Evolutionary conservation across 768 basidiomycete species (phyloP).

Genomic region (Mycena capillaripes): DNA sequence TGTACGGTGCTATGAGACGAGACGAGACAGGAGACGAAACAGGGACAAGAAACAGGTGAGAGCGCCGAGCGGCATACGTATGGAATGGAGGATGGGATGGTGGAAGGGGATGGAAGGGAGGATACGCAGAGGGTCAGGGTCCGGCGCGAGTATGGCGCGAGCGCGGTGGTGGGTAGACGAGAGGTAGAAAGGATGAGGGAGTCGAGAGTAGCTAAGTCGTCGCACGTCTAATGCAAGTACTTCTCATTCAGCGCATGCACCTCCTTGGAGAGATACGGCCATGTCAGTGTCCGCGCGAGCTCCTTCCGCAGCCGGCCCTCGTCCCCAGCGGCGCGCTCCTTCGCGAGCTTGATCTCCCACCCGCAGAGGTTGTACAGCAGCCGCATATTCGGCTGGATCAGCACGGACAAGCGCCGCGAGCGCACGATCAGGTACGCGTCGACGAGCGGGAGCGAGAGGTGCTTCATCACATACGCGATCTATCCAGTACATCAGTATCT

Average conservation of each 20-base stretch:
- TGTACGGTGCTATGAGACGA: constrained; percentile 7
- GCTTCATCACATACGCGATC: constrained; percentile 99
- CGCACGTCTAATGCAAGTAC: constrained; percentile 61
- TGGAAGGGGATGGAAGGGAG: neutral
- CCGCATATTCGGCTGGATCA: constrained; percentile 97
- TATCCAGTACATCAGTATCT: constrained; percentile 41
- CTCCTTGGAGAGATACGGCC: constrained; percentile 89
- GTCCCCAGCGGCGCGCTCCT: constrained; percentile 71
- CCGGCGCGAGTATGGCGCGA: neutral
- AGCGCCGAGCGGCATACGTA: neutral
- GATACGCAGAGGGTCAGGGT: neutral
- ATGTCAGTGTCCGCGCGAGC: constrained; percentile 78
- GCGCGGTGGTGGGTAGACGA: neutral
- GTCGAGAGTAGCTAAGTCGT: neutral
- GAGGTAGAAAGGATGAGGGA: neutral
- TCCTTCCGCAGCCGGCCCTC: constrained; percentile 66
- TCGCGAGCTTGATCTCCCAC: constrained; percentile 95
- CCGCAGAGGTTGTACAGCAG: constrained; percentile 94
- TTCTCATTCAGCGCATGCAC: constrained; percentile 91
- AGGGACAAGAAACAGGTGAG: neutral
- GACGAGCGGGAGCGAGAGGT: constrained; percentile 86
- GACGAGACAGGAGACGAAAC: neutral
- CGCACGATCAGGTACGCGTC: constrained; percentile 96
- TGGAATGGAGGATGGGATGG: neutral
- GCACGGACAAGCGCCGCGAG: constrained; percentile 88